Percentiles rank a stretch among this genome's conserved stretches.
Conservation (phyloP, 805 yeast genomes). For the Candida glaebosa region DNA sequence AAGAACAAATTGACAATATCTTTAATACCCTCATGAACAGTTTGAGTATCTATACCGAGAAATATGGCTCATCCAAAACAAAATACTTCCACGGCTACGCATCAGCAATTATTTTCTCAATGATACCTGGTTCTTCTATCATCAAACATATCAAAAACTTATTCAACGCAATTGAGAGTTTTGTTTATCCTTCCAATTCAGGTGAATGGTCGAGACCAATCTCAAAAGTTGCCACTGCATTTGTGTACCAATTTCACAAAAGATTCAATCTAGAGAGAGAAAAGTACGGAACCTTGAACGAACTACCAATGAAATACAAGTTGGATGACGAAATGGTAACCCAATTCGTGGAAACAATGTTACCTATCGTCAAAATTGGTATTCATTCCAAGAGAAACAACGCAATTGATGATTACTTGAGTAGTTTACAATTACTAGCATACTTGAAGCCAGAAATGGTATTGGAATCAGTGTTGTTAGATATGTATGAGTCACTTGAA, state of each 20-base stretch:
- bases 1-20: constrained; percentile 56
- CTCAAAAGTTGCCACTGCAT: constrained; percentile 58
- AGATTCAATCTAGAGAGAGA: constrained; percentile 50
- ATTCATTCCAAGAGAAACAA: constrained; percentile 70
- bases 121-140: constrained; percentile 50
- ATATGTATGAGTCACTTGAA: constrained; percentile 72
- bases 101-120: constrained; percentile 53
- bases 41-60: constrained; percentile 45
- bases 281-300: constrained; percentile 21
- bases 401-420: constrained; percentile 55
- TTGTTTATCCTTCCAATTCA: constrained; percentile 87
- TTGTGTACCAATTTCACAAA: constrained; percentile 58
- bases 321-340: constrained; percentile 29
- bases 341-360: constrained; percentile 48
- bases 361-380: constrained; percentile 61
- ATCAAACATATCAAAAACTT: constrained; percentile 52
- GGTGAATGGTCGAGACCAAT: constrained; percentile 83
- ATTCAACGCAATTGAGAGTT: constrained; percentile 70
- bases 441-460: constrained; percentile 55
- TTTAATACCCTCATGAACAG: constrained; percentile 51
- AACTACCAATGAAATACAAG: constrained; percentile 29
- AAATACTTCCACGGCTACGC: constrained; percentile 43
- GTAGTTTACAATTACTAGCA: constrained; percentile 60
- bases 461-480: constrained; percentile 55
- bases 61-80: constrained; percentile 42